These are phyloP conservation scores for Fistulinella cinereoalba DNA, from an alignment of 1,284 basidiomycete genomes.

Conservation along the genomic window DNA sequence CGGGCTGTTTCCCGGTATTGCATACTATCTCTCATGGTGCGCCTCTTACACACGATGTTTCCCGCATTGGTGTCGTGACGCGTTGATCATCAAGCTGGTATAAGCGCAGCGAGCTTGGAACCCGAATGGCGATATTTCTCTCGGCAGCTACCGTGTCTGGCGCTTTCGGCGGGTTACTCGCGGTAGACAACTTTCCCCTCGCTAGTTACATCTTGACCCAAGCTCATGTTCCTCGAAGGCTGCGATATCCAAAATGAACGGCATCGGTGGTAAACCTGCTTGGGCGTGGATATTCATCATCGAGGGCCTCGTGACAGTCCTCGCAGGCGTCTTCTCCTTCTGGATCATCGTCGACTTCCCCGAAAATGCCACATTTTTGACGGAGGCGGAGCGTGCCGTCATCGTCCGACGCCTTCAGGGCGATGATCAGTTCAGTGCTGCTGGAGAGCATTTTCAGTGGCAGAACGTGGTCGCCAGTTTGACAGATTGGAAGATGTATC, in stretches of 20 bases:
- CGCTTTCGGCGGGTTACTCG: constrained; percentile 63
- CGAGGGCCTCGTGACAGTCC: constrained; percentile 68
- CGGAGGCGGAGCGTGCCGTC: constrained; percentile 47
- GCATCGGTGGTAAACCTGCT: constrained; percentile 56
- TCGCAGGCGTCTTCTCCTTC: constrained; percentile 49
- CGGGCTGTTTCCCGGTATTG: constrained; percentile 54
- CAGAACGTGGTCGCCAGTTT: constrained; percentile 48
- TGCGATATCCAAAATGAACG: constrained; percentile 69
- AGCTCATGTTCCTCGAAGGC: too few relatives aligned
- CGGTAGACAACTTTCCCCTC: too few relatives aligned
- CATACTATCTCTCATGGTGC: constrained; percentile 57
- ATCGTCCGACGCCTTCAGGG: constrained; percentile 46
- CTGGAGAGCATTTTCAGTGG: constrained; percentile 48
- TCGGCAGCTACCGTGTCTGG: constrained; percentile 68
- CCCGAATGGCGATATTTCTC: constrained; percentile 62
- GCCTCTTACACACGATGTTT: too few relatives aligned
- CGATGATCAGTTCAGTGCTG: constrained; percentile 47
- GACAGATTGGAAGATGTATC: constrained; percentile 54
- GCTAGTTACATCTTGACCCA: too few relatives aligned
- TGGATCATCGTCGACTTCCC: constrained; percentile 61
- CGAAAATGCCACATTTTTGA: constrained; percentile 56
- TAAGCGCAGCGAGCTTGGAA: constrained; percentile 59
- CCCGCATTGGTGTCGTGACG: too few relatives aligned
- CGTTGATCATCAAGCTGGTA: too few relatives aligned
- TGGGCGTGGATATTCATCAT: constrained; percentile 68